phyloP scores from a whole-genome alignment of 257 asterid species.

The Gentiana straminea region DNA sequence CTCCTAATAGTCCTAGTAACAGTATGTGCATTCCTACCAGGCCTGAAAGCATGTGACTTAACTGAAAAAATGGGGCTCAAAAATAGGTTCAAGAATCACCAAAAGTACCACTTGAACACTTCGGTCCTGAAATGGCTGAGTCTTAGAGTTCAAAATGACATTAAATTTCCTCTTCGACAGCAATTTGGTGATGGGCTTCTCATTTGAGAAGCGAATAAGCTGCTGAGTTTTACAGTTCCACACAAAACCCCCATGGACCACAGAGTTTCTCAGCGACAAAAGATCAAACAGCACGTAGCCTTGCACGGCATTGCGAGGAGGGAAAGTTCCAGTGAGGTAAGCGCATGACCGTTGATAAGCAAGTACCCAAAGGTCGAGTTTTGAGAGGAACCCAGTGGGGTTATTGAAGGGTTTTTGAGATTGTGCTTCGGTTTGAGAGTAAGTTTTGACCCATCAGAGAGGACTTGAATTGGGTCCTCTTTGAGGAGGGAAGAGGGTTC shows the following conservation, averaged over 20 bases:
- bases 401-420: slow-evolving; percentile 49
- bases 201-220: slow-evolving; percentile 55
- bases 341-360: slow-evolving; percentile 95
- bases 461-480: slow-evolving; percentile 67
- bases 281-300: slow-evolving; percentile 42
- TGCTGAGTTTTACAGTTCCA: slow-evolving; percentile 58
- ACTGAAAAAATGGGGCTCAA: slow-evolving; percentile 63
- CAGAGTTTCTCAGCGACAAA: slow-evolving; percentile 58
- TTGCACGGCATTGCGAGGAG: slow-evolving; percentile 62
- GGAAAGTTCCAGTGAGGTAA: slow-evolving; percentile 77
- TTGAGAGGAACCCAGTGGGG: slow-evolving; percentile 81
- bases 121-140: slow-evolving; percentile 65
- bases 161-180: slow-evolving; percentile 51
- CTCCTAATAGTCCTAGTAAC: slow-evolving; percentile 88
- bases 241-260: slow-evolving; percentile 37
- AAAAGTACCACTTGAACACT: slow-evolving; percentile 74
- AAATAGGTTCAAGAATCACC: slow-evolving; percentile 75
- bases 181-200: slow-evolving; percentile 25
- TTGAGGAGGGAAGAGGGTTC: slow-evolving; percentile 55
- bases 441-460: slow-evolving; percentile 84
- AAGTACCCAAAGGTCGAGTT: slow-evolving; percentile 85
- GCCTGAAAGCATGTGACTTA: slow-evolving; percentile 79
- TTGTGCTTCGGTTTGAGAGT: slow-evolving; percentile 52
- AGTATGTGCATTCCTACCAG: slow-evolving; percentile 87
- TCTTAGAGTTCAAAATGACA: slow-evolving; percentile 35